phyloP scores from a whole-genome alignment of 2,329 filamentous ascomycete genomes.

The Cercospora berteroae region DNA sequence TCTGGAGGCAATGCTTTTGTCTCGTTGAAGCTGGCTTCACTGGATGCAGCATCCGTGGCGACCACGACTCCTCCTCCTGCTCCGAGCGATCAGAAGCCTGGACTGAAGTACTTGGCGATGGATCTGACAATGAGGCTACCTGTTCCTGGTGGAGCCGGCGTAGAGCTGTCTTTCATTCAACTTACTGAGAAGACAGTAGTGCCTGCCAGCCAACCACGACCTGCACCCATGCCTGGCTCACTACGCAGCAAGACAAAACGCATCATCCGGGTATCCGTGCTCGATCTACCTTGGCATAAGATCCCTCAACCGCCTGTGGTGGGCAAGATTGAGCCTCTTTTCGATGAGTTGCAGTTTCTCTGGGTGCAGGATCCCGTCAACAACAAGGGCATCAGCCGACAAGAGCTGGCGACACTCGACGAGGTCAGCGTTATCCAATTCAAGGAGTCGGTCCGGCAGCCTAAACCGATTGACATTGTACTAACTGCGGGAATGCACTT shows the following conservation, averaged over 20 bases:
- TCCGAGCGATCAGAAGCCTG: neutral
- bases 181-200: conserved; percentile 5
- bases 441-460: neutral
- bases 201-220: neutral
- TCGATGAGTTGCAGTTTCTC: conserved; percentile 2
- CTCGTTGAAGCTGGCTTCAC: neutral
- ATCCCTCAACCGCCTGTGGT: conserved; percentile 12
- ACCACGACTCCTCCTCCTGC: neutral
- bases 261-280: neutral
- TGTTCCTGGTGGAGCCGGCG: conserved; percentile 1
- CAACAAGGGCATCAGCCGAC: neutral
- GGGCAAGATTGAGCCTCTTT: conserved; percentile 4
- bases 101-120: neutral
- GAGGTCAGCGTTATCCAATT: neutral
- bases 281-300: conserved; percentile 8
- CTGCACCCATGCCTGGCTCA: neutral
- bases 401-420: neutral
- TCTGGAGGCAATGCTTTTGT: neutral
- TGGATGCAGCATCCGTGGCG: neutral
- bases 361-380: conserved; percentile 6
- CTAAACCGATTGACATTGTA: neutral
- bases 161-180: conserved; percentile 8
- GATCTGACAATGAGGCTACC: conserved; percentile 7
- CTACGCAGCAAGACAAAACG: conserved; percentile 5
- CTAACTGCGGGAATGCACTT: conserved; percentile 1